Evolutionary conservation across 768 basidiomycete species (phyloP), one percentile per base, ranked within the genome.

Genomic region (Gloeostereum incarnatum): DNA sequence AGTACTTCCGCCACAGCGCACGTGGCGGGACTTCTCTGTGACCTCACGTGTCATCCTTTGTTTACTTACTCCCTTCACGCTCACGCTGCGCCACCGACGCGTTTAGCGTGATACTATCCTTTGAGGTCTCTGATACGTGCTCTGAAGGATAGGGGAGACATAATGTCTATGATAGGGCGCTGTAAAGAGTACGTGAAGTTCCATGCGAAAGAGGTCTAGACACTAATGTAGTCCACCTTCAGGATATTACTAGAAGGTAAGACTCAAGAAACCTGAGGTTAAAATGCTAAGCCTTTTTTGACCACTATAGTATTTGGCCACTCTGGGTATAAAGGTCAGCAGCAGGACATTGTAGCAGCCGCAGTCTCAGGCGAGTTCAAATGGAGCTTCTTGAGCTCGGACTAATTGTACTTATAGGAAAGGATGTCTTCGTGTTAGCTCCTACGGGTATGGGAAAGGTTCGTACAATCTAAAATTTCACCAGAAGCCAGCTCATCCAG

Each of bases 371-470:
- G 86, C 76, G 41, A 14, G 61, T 43, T 11, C 2, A 11, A 8
- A 3, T 8, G 37, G 19, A 16, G 6, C 2, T 7, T 20, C 2
- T 17, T 5, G 9, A 17, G 13, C 16, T 27, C 33, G 27, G 19
- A n/a, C 18, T 16, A 6, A 31, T 42, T 4, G 31, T n/a, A 36
- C 25, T 17, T 25, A 4, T 40, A 85, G 85, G 81, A 3, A 59
- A 57, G 6, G 86, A 89, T 55, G 75, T 89, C 10, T 69, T 89
- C 35, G 83, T 87, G 7, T 67, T 89, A 2, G 88, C 87, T 13
- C 86, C 88, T 0, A 91, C 89, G 7, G 86, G 88, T 3, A 86
- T 90, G 82, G 89, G 88, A 23, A 91, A 91, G 71, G 87, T 81
- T 21, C 26, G 49, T 52, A 35, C n/a, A 1, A 10, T 4, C 31